Conservation (phyloP, 805 yeast species). For the Spathaspora gorwiae region DNA sequence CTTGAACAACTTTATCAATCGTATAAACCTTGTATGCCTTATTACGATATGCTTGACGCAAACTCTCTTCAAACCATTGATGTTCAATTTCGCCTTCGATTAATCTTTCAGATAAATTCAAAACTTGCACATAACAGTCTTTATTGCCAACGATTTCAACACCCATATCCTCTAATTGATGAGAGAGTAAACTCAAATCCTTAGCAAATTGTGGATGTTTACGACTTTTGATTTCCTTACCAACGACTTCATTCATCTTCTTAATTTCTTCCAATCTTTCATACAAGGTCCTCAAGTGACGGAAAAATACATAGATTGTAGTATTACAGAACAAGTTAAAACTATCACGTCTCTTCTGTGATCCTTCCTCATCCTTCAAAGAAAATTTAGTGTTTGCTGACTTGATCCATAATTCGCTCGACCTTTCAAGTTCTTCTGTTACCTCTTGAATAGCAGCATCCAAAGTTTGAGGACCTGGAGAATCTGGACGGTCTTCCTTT, state of each 20-base stretch:
- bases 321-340: constrained; percentile 86
- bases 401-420: constrained; percentile 42
- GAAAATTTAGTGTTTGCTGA: constrained; percentile 30
- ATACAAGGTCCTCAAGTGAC: constrained; percentile 77
- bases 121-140: constrained; percentile 74
- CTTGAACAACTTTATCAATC: constrained; percentile 83
- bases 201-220: constrained; percentile 73
- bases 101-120: constrained; percentile 65
- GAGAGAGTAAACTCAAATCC: constrained; percentile 77
- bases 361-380: constrained; percentile 18
- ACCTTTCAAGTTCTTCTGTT: constrained; percentile 27
- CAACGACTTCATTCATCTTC: constrained; percentile 60
- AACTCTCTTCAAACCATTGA: constrained; percentile 90
- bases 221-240: constrained; percentile 64
- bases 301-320: constrained; percentile 81
- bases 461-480: constrained; percentile 20
- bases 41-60: constrained; percentile 92
- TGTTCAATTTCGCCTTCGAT: constrained; percentile 91
- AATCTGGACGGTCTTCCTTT: constrained; percentile 31
- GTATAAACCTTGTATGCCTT: constrained; percentile 91
- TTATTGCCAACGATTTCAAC: constrained; percentile 58
- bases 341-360: constrained; percentile 41
- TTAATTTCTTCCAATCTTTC: constrained; percentile 78
- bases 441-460: constrained; percentile 32
- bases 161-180: constrained; percentile 78